Conservation (phyloP, 2,329 filamentous ascomycete species). For the Colletotrichum shisoi region DNA sequence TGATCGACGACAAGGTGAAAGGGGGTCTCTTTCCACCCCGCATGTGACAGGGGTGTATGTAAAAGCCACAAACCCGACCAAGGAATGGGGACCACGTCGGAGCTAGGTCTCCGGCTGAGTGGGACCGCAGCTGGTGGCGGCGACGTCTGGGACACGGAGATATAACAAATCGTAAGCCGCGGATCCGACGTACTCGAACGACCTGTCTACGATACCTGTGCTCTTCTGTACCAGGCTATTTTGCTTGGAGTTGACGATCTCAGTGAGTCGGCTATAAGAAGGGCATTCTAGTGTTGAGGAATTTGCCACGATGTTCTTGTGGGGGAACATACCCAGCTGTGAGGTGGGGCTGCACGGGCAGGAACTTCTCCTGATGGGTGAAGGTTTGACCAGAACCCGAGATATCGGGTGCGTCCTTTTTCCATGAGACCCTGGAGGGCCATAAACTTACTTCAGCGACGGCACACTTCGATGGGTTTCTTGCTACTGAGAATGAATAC, state of each 20-base stretch:
- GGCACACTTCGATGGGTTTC: background rate
- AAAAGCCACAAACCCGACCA: background rate
- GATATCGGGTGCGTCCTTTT: background rate
- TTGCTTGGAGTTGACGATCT: background rate
- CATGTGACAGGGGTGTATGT: background rate
- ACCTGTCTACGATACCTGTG: background rate
- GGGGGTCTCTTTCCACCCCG: background rate
- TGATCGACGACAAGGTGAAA: background rate
- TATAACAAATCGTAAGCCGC: background rate
- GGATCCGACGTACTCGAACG: too few relatives aligned
- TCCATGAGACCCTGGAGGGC: background rate
- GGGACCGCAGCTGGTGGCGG: background rate
- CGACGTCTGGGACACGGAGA: background rate
- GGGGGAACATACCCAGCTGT: background rate
- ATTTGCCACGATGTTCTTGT: background rate
- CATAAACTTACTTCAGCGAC: background rate
- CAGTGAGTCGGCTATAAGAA: background rate
- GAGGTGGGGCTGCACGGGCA: background rate
- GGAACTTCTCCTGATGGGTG: too few relatives aligned
- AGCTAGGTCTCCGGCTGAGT: background rate
- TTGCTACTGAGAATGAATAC: too few relatives aligned
- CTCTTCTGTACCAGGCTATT: background rate
- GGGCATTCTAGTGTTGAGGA: background rate
- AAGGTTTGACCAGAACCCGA: background rate
- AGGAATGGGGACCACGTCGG: background rate